phyloP scores from a whole-genome alignment of 108 stramenopile genomes.

The Chaetoceros tenuissimus region DNA sequence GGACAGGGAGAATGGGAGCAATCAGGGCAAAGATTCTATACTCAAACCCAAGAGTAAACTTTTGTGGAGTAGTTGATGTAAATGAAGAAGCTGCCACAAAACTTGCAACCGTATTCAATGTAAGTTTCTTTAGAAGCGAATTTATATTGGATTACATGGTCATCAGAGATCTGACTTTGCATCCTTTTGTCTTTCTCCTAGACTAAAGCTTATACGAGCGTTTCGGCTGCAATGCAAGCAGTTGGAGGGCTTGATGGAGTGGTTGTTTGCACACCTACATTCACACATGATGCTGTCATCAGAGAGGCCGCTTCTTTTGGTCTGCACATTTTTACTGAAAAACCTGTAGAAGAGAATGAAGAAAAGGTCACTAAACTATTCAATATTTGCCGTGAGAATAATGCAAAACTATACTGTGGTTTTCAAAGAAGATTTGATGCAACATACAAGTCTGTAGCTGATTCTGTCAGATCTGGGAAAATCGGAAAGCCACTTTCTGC shows the following conservation, averaged over 20 bases:
- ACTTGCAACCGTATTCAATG: conserved; percentile 27
- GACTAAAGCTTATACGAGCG: background rate
- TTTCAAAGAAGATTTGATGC: conserved; percentile 71
- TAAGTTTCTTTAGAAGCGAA: too few relatives aligned
- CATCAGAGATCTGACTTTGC: conserved; percentile 6
- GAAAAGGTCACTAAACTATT: conserved; percentile 27
- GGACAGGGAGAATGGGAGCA: conserved; percentile 57
- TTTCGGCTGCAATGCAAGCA: conserved; percentile 7
- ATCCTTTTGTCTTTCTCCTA: conserved; percentile 3
- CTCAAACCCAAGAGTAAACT: conserved; percentile 42
- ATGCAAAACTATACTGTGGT: conserved; percentile 50
- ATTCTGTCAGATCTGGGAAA: conserved; percentile 13
- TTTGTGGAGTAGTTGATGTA: conserved; percentile 46
- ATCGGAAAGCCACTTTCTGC: conserved; percentile 35
- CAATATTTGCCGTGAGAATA: conserved; percentile 11
- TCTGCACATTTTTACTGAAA: conserved; percentile 45
- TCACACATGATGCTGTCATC: conserved; percentile 38
- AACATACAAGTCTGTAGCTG: conserved; percentile 35
- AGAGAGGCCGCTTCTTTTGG: conserved; percentile 23
- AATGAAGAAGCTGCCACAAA: conserved; percentile 21
- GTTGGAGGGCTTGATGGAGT: conserved; percentile 32
- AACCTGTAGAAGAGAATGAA: conserved; percentile 60
- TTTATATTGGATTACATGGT: too few relatives aligned
- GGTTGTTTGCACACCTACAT: conserved; percentile 48
- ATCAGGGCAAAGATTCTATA: conserved; percentile 42